A percentile compares a stretch with the other conserved stretches of the same genome.
Conservation (phyloP, 306 rosid species). For the Dalbergia oliveri region DNA sequence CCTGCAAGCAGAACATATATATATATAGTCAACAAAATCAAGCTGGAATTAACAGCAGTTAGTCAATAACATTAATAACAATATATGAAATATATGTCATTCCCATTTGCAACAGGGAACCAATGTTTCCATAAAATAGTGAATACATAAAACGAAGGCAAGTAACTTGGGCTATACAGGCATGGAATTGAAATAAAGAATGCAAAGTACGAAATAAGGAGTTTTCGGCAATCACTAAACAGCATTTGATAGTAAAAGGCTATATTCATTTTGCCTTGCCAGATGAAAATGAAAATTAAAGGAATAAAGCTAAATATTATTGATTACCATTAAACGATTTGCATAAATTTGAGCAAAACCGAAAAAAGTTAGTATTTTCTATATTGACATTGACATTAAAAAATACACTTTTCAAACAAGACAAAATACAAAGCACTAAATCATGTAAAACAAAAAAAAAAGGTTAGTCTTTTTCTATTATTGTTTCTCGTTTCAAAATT, state of each 20-base stretch:
- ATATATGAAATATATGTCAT: background rate
- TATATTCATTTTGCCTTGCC: background rate
- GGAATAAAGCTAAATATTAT: slow-evolving; percentile 1
- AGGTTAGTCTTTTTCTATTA: no score
- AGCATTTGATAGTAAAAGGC: slow-evolving; percentile 6
- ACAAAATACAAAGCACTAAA: background rate
- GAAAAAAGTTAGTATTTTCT: background rate
- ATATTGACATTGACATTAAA: background rate
- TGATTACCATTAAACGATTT: slow-evolving; percentile 5
- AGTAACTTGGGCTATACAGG: slow-evolving; percentile 12
- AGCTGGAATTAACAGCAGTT: slow-evolving; percentile 32
- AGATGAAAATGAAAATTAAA: slow-evolving; percentile 30
- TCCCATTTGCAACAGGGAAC: slow-evolving; percentile 31
- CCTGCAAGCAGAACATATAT: slow-evolving; percentile 63
- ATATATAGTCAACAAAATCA: slow-evolving; percentile 19
- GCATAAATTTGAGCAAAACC: slow-evolving; percentile 12
- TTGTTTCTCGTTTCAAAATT: background rate
- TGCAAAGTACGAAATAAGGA: background rate
- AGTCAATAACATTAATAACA: slow-evolving; percentile 13
- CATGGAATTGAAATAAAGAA: slow-evolving; percentile 12
- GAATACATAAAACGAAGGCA: slow-evolving; percentile 25
- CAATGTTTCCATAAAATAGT: slow-evolving; percentile 11
- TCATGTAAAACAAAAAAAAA: background rate
- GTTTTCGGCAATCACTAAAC: background rate
- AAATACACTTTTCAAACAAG: background rate